Conservation (phyloP, 768 basidiomycete genomes). For the Boletus rufocinnamomeus region DNA sequence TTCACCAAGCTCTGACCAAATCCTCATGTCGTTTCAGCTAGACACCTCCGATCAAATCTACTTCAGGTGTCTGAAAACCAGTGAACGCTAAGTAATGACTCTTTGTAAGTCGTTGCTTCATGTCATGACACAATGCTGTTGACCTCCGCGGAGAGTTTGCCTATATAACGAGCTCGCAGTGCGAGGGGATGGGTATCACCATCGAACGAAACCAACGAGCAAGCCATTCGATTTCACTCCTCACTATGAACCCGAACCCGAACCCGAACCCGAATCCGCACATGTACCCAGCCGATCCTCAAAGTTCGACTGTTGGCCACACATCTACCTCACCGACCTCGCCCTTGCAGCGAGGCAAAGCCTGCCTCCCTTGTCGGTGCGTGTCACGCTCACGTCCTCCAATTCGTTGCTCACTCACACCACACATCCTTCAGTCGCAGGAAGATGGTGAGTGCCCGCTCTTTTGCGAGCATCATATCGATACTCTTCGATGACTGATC, state of each 20-base stretch:
- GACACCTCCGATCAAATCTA: neutral
- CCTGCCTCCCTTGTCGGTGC: slow-evolving; percentile 55
- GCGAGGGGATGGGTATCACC: neutral
- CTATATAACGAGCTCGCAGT: slow-evolving; percentile 16
- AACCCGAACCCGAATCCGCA: neutral
- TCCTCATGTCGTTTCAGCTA: neutral
- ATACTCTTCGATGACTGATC: neutral
- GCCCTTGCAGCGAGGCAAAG: slow-evolving; percentile 48
- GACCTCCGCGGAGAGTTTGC: neutral
- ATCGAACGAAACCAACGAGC: neutral
- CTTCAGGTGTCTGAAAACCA: neutral
- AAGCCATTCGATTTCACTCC: neutral
- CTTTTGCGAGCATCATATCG: too few species aligned
- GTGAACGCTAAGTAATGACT: neutral
- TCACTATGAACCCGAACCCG: neutral
- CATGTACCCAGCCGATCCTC: slow-evolving; percentile 9
- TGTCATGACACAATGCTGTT: slow-evolving; percentile 1
- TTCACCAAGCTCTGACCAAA: neutral
- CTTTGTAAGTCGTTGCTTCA: slow-evolving; percentile 3
- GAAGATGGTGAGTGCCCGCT: slow-evolving; percentile 43
- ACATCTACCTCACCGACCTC: slow-evolving; percentile 3
- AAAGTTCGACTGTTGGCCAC: neutral
- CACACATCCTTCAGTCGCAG: slow-evolving; percentile 38
- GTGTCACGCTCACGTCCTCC: slow-evolving; percentile 11
- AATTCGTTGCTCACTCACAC: neutral